Base-by-base conservation (phyloP, 1,284 basidiomycete genomes). In the Mycena sp. region DNA sequence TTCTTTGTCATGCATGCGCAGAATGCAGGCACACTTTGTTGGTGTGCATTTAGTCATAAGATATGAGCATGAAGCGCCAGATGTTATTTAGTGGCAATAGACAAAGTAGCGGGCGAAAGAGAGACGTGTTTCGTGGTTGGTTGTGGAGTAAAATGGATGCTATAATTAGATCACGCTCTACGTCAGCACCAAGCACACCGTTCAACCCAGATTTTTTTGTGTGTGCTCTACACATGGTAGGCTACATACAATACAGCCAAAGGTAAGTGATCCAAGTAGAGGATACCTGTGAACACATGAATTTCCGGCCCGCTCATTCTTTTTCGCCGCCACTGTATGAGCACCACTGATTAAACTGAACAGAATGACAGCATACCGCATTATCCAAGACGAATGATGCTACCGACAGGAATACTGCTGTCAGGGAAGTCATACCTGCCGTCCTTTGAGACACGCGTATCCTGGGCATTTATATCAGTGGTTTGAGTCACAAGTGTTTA, bases 11-110 rank as follows among this genome's bases (percentile, higher is more conserved):
- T 30, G 26, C 52, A 54, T 54, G 25, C 41, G 29, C 6, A 43
- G 16, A 17, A 41, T 41, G 16, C 19, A 7, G 40, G 40, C 40
- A 6, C 40, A 17, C 40, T 41, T 41, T 30, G 51, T 53, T 23
- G 51, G 51, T 41, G 51, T 53, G 40, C 51, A 53, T 16, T 10
- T 21, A 7, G 28, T 21, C 51, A 53, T 53, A 26, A 38, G 25
- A 43, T 3, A 23, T 26, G 23, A 12, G n/a, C 21, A 23, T 19
- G 40, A 41, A 25, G 16, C 12, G 51, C 9, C 14, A 35, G 7
- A 35, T 35, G 32, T 14, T 9, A 14, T 35, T 35, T 35, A 7
- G 14, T 7, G 32, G 7, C 9, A 35, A 9, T 35, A 30, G 23
- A n/a, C 9, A 6, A 4, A 46, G 25, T 46, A 11, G 23, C 3